Conservation (phyloP, 768 basidiomycete species). For the Panellus pusillus region DNA sequence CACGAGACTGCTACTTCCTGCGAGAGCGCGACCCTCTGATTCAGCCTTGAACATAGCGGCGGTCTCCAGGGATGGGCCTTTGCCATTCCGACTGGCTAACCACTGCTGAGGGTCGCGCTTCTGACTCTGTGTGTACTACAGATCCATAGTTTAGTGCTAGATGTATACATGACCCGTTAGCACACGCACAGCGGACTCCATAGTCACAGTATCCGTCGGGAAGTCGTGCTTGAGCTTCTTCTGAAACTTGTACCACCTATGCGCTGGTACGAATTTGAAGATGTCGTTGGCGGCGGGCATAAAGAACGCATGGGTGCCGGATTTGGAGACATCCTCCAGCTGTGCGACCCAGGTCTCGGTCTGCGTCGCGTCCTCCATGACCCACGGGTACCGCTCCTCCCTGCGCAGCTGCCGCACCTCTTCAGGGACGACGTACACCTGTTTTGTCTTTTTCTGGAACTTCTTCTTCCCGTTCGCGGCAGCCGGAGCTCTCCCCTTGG, state of each 20-base stretch:
- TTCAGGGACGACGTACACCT: slow-evolving; percentile 82
- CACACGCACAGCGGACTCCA: slow-evolving; percentile 59
- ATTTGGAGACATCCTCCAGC: slow-evolving; percentile 74
- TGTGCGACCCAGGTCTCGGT: slow-evolving; percentile 79
- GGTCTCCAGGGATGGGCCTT: slow-evolving; percentile 60
- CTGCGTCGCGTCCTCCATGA: slow-evolving; percentile 77
- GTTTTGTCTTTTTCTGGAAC: slow-evolving; percentile 79
- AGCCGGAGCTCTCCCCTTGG: slow-evolving; percentile 43
- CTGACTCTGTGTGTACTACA: slow-evolving; percentile 56
- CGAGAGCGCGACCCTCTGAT: slow-evolving; percentile 44
- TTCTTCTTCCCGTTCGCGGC: slow-evolving; percentile 60
- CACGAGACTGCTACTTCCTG: slow-evolving; percentile 47
- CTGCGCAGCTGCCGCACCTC: slow-evolving; percentile 73
- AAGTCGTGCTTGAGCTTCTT: slow-evolving; percentile 77
- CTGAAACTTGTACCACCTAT: slow-evolving; percentile 92
- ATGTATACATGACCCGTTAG: slow-evolving; percentile 10
- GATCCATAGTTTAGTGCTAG: slow-evolving; percentile 23
- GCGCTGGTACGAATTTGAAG: slow-evolving; percentile 86
- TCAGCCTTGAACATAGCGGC: slow-evolving; percentile 71
- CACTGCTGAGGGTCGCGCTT: slow-evolving; percentile 77
- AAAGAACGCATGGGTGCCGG: slow-evolving; percentile 76
- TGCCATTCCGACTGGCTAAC: slow-evolving; percentile 63
- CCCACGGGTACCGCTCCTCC: slow-evolving; percentile 91
- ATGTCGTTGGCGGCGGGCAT: slow-evolving; percentile 80
- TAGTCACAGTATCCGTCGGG: slow-evolving; percentile 63